Evolutionary conservation across 129 eudicot species (phyloP).

Genomic region (Rutidosis leptorrhynchoides): DNA sequence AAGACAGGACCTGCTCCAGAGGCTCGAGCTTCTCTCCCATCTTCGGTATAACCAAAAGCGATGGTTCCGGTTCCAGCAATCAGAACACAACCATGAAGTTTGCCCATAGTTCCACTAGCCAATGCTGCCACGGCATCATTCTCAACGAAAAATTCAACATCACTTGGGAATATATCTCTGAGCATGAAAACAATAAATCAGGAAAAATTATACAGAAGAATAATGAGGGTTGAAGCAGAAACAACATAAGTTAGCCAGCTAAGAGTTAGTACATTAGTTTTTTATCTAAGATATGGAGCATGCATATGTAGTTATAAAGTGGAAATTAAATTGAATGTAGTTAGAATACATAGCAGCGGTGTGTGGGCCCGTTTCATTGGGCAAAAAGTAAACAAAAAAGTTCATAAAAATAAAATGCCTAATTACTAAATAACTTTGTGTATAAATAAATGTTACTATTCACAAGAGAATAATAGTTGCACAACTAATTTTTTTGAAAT

Average conservation of each 20-base stretch:
- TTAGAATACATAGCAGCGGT: too few species aligned
- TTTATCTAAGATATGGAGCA: neutral
- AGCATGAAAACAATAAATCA: slow-evolving; percentile 12
- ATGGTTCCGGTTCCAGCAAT: slow-evolving; percentile 98
- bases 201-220: neutral
- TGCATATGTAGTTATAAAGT: neutral
- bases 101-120: slow-evolving; percentile 98
- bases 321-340: too few species aligned
- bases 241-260: neutral
- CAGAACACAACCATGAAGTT: slow-evolving; percentile 95
- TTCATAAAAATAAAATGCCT: too few species aligned
- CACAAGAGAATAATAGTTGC: too few species aligned
- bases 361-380: too few species aligned
- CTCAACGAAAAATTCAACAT: slow-evolving; percentile 63
- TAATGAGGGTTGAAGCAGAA: neutral
- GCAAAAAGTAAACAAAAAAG: too few species aligned
- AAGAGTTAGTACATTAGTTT: neutral
- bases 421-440: too few species aligned
- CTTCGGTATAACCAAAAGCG: slow-evolving; percentile 85
- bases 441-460: too few species aligned
- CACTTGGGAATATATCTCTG: slow-evolving; percentile 75
- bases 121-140: slow-evolving; percentile 99
- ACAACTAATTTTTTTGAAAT: too few species aligned
- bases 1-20: slow-evolving; percentile 96
- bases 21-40: slow-evolving; percentile 93